phyloP scores from a whole-genome alignment of 2,329 filamentous ascomycete genomes.

The Dryadomyces quercus-mongolicae region DNA sequence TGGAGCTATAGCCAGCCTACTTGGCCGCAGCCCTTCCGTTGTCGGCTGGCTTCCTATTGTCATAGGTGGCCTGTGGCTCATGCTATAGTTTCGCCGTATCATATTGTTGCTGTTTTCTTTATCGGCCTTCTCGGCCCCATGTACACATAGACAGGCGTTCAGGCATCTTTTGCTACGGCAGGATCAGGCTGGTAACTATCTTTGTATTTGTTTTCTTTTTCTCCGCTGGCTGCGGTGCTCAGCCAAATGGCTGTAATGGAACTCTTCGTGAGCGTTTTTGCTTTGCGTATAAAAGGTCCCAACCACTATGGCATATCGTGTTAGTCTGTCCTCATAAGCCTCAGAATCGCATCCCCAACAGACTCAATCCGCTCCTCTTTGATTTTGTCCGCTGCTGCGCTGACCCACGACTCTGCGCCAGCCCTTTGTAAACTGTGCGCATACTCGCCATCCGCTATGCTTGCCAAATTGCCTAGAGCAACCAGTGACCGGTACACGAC shows the following conservation, averaged over 20 bases:
- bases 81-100: constrained; percentile 19
- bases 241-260: no score
- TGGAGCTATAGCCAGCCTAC: constrained; percentile 16
- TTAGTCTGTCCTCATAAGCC: neutral
- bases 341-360: constrained; percentile 5
- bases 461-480: constrained; percentile 62
- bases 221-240: no score
- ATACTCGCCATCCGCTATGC: constrained; percentile 25
- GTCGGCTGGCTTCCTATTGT: constrained; percentile 22
- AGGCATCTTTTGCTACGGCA: neutral
- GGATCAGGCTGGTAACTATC: neutral
- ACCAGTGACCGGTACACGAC: constrained; percentile 74
- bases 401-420: constrained; percentile 23
- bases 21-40: constrained; percentile 12
- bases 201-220: neutral
- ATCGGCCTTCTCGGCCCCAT: neutral
- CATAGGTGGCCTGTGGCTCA: constrained; percentile 24
- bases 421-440: neutral
- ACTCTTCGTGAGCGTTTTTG: no score
- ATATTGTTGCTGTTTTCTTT: neutral
- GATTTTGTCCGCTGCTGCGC: constrained; percentile 28
- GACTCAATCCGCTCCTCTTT: constrained; percentile 33
- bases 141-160: constrained; percentile 5
- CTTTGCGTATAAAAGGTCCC: neutral
- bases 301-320: neutral